These are phyloP conservation scores for Sporothrix protearum DNA, from an alignment of 2,329 filamentous ascomycete genomes.

Conservation along the genomic window DNA sequence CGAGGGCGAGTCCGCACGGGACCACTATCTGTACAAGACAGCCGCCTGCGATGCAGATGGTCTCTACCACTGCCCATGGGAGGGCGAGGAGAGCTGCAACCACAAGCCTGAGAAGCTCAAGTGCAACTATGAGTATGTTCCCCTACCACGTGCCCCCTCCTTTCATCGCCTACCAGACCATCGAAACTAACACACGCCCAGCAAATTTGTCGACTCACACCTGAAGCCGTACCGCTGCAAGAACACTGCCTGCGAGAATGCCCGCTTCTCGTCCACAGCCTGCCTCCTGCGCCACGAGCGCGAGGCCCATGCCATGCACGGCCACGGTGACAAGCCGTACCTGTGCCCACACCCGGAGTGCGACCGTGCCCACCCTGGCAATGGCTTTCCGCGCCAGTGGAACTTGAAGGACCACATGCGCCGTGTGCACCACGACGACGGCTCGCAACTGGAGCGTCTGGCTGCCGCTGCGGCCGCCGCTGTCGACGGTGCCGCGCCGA, in stretches of 20 bases:
- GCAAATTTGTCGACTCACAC: constrained; percentile 97
- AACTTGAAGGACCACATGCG: constrained; percentile 97
- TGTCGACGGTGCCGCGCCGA: constrained; percentile 14
- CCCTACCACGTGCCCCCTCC: background rate
- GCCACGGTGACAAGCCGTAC: constrained; percentile 88
- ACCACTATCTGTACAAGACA: constrained; percentile 69
- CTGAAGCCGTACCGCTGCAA: constrained; percentile 96
- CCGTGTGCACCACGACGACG: constrained; percentile 73
- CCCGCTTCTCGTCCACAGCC: constrained; percentile 90
- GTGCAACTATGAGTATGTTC: constrained; percentile 93
- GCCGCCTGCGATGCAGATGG: constrained; percentile 64
- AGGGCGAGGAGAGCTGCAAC: constrained; percentile 66
- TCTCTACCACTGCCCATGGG: constrained; percentile 90
- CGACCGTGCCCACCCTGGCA: constrained; percentile 74
- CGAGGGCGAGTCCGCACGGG: constrained; percentile 57
- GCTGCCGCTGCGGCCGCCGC: constrained; percentile 15
- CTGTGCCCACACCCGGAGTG: constrained; percentile 85
- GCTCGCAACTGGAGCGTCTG: constrained; percentile 26
- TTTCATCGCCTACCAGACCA: background rate
- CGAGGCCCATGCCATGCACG: constrained; percentile 93
- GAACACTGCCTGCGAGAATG: constrained; percentile 74
- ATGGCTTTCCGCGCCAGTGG: constrained; percentile 92
- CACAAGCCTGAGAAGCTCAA: constrained; percentile 95
- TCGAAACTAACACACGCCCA: constrained; percentile 37
- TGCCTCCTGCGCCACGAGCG: constrained; percentile 92